Evolutionary conservation across 805 yeast species (phyloP), one percentile per base, ranked within the genome.

Genomic region (Hermanozyma aechmeae): DNA sequence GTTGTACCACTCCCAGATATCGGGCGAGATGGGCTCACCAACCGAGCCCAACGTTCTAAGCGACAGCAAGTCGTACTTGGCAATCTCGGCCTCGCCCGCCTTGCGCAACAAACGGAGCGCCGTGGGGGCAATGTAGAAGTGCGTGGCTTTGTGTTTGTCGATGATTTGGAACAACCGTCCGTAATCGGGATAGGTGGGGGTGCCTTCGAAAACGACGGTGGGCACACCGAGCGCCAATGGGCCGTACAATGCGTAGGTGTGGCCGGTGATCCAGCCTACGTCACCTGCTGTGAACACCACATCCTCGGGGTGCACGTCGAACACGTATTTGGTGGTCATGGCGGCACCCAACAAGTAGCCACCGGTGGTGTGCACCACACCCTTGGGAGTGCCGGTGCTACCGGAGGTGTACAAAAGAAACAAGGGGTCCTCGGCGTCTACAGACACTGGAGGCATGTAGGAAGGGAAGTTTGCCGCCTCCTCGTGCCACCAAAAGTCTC

Each of bases 201-300:
- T 82, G 41, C 89, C 87, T 62, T 82, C 93, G 50, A 79, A 82
- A 20, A 82, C 80, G 25, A 82, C 70, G 13, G 92, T 75, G 18
- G 94, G 76, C 32, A 80, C 76, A 51, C 94, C 94, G 43, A 71
- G 65, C 17, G 71, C 53, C 50, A 82, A 64, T 22, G 94, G 93
- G 32, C 93, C 94, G 51, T 82, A 82, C 27, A 81, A 72, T 13
- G 76, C 86, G 46, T 82, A 82, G 8, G 92, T 70, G 58, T 82
- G 94, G 34, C 94, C 94, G 5, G 93, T 82, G 47, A 82, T 79
- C 94, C 94, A 82, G 47, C 94, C 94, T 30, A 82, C 79, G 58
- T 82, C 94, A 51, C 92, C 94, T 17, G 93, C 92, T 12, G 92
- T 81, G 67, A 82, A 82, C 33, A 82, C 65, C 10, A 74, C 63